Evolutionary conservation across 2,329 filamentous ascomycete species (phyloP).

Genomic region (Lizonia empirigonia): DNA sequence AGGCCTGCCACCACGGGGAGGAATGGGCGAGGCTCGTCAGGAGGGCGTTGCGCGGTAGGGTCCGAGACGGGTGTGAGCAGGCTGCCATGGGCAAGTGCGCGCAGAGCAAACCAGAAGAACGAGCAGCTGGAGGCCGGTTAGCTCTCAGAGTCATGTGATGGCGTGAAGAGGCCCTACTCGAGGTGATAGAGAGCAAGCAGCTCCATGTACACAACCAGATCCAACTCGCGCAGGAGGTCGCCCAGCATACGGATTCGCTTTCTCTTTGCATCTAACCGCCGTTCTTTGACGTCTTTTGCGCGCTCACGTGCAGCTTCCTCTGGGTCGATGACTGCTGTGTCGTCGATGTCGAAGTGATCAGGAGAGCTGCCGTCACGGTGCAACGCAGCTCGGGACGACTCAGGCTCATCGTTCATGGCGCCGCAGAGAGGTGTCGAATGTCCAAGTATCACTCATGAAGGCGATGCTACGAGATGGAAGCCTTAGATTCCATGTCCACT

Average conservation of each 20-base stretch:
- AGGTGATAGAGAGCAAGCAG: conserved; percentile 67
- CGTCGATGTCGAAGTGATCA: conserved; percentile 27
- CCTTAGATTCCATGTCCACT: conserved; percentile 3
- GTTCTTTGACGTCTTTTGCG: conserved; percentile 30
- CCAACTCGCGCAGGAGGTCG: conserved; percentile 62
- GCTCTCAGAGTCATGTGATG: conserved; percentile 3
- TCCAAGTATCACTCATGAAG: conserved; percentile 35
- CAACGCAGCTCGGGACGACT: conserved; percentile 41
- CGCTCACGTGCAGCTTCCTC: conserved; percentile 28
- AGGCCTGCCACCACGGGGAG: conserved; percentile 60
- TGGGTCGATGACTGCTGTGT: conserved; percentile 20
- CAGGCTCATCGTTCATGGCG: conserved; percentile 50
- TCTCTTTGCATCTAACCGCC: conserved; percentile 42
- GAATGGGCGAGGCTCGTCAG: conserved; percentile 58
- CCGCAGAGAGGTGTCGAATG: conserved; percentile 18
- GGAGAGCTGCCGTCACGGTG: conserved; percentile 24
- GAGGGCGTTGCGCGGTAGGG: conserved; percentile 52
- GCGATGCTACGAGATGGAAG: conserved; percentile 18
- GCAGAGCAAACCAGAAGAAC: conserved; percentile 61
- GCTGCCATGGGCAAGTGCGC: conserved; percentile 61
- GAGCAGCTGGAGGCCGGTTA: conserved; percentile 56
- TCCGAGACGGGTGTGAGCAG: conserved; percentile 65
- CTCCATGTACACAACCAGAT: conserved; percentile 66
- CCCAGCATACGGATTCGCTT: conserved; percentile 54
- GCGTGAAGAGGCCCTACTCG: conserved; percentile 56